phyloP scores from a whole-genome alignment of 2,329 filamentous ascomycete genomes.

The Xylariomycetidae sp. region DNA sequence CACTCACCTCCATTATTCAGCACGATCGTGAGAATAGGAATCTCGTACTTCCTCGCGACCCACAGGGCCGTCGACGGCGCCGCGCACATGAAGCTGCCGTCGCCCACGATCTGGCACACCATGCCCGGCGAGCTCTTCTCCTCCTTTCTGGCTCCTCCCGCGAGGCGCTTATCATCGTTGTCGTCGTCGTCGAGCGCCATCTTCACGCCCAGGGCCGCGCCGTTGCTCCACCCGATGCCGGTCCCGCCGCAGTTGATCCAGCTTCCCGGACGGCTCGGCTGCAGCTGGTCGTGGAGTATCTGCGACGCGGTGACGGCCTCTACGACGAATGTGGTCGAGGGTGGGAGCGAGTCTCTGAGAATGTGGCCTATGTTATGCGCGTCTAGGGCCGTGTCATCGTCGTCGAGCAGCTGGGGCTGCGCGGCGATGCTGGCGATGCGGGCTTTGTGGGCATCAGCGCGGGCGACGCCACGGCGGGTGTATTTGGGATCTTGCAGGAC shows the following conservation, averaged over 20 bases:
- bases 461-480: slow-evolving; percentile 7
- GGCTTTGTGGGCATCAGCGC: slow-evolving; percentile 12
- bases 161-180: slow-evolving; percentile 38
- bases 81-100: slow-evolving; percentile 45
- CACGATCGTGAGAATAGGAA: slow-evolving; percentile 44
- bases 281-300: slow-evolving; percentile 67
- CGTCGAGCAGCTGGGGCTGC: slow-evolving; percentile 13
- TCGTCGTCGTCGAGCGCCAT: slow-evolving; percentile 54
- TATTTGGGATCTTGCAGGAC: slow-evolving; percentile 27
- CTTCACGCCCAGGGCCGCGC: slow-evolving; percentile 71
- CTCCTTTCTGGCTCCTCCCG: slow-evolving; percentile 37
- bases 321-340: slow-evolving; percentile 64
- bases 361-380: slow-evolving; percentile 18
- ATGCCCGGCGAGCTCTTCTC: slow-evolving; percentile 34
- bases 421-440: slow-evolving; percentile 19
- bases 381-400: slow-evolving; percentile 16
- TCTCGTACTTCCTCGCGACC: slow-evolving; percentile 42
- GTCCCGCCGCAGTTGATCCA: slow-evolving; percentile 82
- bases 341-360: slow-evolving; percentile 14
- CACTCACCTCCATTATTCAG: slow-evolving; percentile 47
- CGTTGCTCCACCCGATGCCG: slow-evolving; percentile 76
- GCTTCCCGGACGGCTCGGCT: slow-evolving; percentile 61
- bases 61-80: slow-evolving; percentile 45
- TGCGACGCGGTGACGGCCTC: slow-evolving; percentile 72
- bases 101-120: slow-evolving; percentile 45